Base-by-base conservation (phyloP, 495 filamentous ascomycete genomes). In the Aspergillus heteromorphus region DNA sequence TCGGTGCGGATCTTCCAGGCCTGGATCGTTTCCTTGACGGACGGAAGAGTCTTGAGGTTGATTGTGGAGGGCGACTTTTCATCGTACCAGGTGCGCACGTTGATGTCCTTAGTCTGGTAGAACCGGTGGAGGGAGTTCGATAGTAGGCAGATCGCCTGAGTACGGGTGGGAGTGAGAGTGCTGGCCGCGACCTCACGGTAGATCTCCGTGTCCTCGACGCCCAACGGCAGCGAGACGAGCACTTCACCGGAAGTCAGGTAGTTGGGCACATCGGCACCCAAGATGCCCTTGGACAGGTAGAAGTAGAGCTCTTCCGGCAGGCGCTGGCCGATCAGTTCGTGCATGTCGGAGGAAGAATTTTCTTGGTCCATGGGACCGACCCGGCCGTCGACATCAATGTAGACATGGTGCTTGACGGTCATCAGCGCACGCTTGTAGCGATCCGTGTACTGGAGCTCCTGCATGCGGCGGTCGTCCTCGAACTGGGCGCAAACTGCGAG, bases 261-360 rank as follows among this genome's bases (percentile, higher is more conserved):
- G 62, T 87, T 89, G 8, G 95, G 79, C 14, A 96, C 73, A 36
- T 91, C 84, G 2, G 91, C 78, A 6, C 89, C 83, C 53, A 96
- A 80, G 14, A 96, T 68, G 25, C 89, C 93, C 27, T 81, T 85
- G 54, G 89, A 89, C 29, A 97, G 79, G 61, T 99, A 97, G 66
- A 88, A 87, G 66, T 91, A 96, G 6, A 99, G 74, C 71, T 99
- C 95, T 49, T 91, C 84, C 1, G 95, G 91, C 14, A 99, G 78
- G 29, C 91, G 88, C 50, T 91, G 83, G 18, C 91, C 91, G 58
- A 95, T 86, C 64, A 97, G 88, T 59, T 92, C 86, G 69, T 93
- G 88, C 56, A 91, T 79, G 68, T 97, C 92, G 18, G 74, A 77
- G 16, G 93, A 91, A 2, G 87, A 79, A 30, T 80, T 72, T 7